Conservation (phyloP, 192 early-diverging fungal species). For the Coemansia sp. region DNA sequence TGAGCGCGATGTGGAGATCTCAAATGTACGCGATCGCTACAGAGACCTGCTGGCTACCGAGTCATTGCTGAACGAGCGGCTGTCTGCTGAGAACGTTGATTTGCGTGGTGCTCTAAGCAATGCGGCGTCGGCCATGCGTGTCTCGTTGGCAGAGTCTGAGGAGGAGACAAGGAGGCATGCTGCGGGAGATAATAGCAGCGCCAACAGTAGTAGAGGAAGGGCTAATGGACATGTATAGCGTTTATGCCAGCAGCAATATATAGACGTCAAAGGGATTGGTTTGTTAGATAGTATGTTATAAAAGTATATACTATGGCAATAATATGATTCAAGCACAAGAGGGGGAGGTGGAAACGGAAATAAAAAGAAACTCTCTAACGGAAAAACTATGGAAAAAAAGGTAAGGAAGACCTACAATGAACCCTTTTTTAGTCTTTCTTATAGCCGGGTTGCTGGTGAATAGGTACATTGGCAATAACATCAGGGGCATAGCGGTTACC, state of each 20-base stretch:
- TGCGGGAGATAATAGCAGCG: no score
- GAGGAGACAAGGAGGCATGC: neutral
- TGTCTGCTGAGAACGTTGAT: constrained; percentile 25
- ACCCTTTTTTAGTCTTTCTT: constrained; percentile 13
- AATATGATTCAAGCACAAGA: no score
- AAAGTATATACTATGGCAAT: no score
- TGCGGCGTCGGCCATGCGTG: constrained; percentile 18
- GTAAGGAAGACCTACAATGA: no score
- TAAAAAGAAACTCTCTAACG: no score
- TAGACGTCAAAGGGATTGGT: no score
- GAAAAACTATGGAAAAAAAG: no score
- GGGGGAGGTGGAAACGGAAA: no score
- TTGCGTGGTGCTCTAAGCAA: constrained; percentile 20
- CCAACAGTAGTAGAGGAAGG: no score
- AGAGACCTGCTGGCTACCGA: constrained; percentile 29
- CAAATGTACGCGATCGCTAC: constrained; percentile 25
- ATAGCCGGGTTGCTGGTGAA: constrained; percentile 40
- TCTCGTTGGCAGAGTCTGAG: constrained; percentile 5
- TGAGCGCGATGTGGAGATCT: constrained; percentile 30
- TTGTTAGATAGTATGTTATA: no score
- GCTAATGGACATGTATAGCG: no score
- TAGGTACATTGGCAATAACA: constrained; percentile 45
- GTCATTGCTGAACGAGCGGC: constrained; percentile 22
- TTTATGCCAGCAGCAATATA: no score
- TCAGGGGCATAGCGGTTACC: constrained; percentile 70